Base-by-base conservation (phyloP, 805 yeast genomes). In the Yarrowia hollandica region DNA sequence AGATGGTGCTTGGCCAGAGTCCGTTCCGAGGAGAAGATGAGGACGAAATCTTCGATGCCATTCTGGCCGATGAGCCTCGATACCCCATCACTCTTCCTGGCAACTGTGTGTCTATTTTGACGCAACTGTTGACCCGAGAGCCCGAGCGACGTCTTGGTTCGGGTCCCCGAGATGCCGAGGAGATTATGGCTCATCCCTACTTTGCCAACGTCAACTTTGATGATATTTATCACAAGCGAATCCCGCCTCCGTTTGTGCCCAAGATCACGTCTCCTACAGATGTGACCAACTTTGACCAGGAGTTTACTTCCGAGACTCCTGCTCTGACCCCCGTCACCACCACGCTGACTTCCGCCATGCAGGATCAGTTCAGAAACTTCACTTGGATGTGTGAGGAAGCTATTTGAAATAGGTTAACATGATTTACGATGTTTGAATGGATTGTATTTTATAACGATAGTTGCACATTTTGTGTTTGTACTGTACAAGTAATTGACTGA, bases 11-110 rank as follows among this genome's bases (percentile, higher is more conserved):
- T 61, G 94, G 97, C 56, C 96, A 92, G 73, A 88, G 97, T 7
- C 99, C 99, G 33, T 94, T 94, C 75, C 86, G 92, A 65, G 99
- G 99, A 64, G 97, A 91, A 65, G 96, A 89, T 69, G 96, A 89
- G 68, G 98, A 94, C 69, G 99, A 94, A 74, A 90, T 94, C 31
- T 94, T 92, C 74, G 94, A 91, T 72, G 97, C 99, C 12, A 94
- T 94, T 68, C 82, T 91, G 63, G 86, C 94, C 34, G 99, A 94
- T 76, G 99, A 94, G 71, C 98, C 97, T 9, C 77, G 90, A 66
- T 94, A 91, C 72, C 99, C 98, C 30, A 90, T 94, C 64, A 94
- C 90, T 70, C 92, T 94, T 97, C 94, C 97, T 1, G 85, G 96
- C 62, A 97, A 91, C 70, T 90, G 97, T 1, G 99, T 94, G 34